Base-by-base conservation (phyloP, 78 protist genomes). In the Protostelium mycophagum region DNA sequence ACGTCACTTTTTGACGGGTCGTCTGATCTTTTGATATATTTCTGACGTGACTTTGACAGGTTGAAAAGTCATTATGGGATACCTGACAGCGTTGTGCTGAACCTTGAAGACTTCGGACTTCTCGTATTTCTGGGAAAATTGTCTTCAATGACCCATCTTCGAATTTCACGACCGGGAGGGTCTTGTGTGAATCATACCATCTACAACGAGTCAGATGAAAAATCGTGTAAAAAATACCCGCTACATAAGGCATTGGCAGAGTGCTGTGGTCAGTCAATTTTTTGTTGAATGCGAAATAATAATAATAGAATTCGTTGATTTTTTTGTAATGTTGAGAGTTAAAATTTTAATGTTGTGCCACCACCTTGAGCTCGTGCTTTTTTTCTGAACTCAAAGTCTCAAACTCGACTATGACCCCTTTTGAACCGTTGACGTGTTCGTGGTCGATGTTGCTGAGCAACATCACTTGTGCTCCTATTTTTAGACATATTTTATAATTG, bases 391-490 rank as follows among this genome's bases (percentile, higher is more conserved):
- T 86, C 10, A 89, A 85, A 39, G 34, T 25, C 1, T 89, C 39
- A 35, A 88, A 91, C 35, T 90, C 89, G 38, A 87, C 35, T 0
- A 93, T 88, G 9, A 93, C 85, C 35, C 95, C 95, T 28, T 92
- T 37, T 0, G 85, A 73, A 1, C 95, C 95, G 73, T 93, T 93
- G 1, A 93, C 91, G 1, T 88, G 84, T 1, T 37, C n/a, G 0
- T 34, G 28, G 1, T 86, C 34, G 0, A 93, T 23, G 86, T 93
- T 93, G 28, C 92, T 29, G 28, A 93, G 88, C 38, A 93, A 31
- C 95, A 93, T 93, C 1, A 93, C 92, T 16, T 93, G 95, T 16
- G 95, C 95, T 28, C 95, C 95, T 0, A 88, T 84, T 83, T 93
- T 93, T 1, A 93, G 84, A 5, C 29, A n/a, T 35, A 93, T 86